Evolutionary conservation across 2,329 filamentous ascomycete genomes (phyloP).

Genomic region (Apiospora arundinis): DNA sequence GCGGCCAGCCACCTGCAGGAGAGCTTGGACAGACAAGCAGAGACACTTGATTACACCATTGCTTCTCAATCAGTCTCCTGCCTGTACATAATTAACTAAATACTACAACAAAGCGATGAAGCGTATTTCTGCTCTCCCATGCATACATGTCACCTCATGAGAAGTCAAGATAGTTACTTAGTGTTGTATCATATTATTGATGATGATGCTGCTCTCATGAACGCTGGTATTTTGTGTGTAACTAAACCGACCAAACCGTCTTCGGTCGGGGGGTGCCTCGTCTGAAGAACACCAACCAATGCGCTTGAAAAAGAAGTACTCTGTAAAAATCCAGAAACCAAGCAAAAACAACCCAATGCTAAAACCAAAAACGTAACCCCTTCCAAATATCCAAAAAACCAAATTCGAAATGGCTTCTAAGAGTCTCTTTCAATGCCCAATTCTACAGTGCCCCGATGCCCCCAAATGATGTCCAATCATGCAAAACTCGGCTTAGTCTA

Average conservation of each 20-base stretch:
- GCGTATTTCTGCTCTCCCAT: background rate
- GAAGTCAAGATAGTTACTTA: background rate
- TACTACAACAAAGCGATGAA: background rate
- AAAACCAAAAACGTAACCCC: background rate
- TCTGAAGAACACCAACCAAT: constrained; percentile 16
- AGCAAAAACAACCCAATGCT: background rate
- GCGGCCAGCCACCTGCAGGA: background rate
- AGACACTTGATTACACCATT: background rate
- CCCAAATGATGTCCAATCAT: background rate
- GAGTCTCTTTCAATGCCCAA: background rate
- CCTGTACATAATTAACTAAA: background rate
- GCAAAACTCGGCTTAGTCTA: background rate
- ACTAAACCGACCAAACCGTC: background rate
- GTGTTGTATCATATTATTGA: constrained; percentile 2
- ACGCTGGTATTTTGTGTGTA: constrained; percentile 4
- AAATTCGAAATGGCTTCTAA: background rate
- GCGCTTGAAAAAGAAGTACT: background rate
- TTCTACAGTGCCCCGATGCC: background rate
- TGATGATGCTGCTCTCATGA: background rate
- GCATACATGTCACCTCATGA: background rate
- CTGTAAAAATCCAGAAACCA: background rate
- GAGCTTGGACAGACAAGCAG: background rate
- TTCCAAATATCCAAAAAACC: background rate
- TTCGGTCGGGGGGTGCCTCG: background rate
- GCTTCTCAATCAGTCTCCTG: background rate